A percentile compares a stretch with the other conserved stretches of the same genome.
These are phyloP conservation scores for Boletus edulis DNA, from an alignment of 768 basidiomycete genomes.

Conservation along the genomic window DNA sequence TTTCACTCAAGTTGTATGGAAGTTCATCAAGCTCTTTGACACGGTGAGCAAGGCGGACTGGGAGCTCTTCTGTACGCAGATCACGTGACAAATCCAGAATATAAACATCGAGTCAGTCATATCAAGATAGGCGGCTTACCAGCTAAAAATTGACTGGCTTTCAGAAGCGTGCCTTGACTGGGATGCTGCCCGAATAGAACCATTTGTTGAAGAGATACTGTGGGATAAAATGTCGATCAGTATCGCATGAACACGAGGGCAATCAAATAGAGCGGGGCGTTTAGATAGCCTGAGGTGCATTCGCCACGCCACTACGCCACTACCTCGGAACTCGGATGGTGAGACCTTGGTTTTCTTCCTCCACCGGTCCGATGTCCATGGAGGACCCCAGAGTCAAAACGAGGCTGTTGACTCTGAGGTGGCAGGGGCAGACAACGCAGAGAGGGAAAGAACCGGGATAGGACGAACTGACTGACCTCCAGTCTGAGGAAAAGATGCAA, in stretches of 20 bases:
- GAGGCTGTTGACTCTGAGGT: no score
- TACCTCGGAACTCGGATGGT: not conserved
- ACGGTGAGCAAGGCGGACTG: constrained; percentile 15
- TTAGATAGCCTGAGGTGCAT: not conserved
- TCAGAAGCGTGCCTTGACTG: constrained; percentile 17
- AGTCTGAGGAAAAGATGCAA: constrained; percentile 89
- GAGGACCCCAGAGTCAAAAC: not conserved
- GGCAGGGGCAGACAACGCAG: not conserved
- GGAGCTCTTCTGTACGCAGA: constrained; percentile 10
- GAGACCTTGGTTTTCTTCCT: not conserved
- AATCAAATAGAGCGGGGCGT: not conserved
- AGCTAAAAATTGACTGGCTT: constrained; percentile 15
- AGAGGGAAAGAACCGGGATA: not conserved
- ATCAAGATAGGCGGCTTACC: constrained; percentile 1
- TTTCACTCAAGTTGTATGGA: constrained; percentile 15
- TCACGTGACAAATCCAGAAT: no score
- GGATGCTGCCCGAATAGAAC: constrained; percentile 18
- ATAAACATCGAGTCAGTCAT: not conserved
- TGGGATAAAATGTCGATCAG: not conserved
- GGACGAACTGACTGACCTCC: constrained; percentile 55
- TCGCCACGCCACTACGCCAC: not conserved
- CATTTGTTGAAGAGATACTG: constrained; percentile 18
- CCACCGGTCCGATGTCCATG: not conserved
- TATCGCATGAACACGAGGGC: not conserved
- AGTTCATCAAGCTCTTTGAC: constrained; percentile 19